Percentiles rank a stretch among this genome's conserved stretches.
These are phyloP conservation scores for Dioszegia aurantiaca DNA, from an alignment of 768 basidiomycete genomes.

Conservation along the genomic window DNA sequence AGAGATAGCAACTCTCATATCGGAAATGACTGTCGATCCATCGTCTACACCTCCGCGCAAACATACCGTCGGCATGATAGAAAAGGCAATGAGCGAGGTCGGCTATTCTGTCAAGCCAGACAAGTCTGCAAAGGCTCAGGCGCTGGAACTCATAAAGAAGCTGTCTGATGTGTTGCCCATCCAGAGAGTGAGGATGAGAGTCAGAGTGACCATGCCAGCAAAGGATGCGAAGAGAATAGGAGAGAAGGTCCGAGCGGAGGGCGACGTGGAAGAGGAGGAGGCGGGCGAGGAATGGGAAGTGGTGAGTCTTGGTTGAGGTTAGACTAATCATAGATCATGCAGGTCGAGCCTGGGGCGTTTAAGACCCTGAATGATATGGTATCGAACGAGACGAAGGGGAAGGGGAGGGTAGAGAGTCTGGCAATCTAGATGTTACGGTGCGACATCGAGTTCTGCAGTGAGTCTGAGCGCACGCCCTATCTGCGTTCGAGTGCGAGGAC, in stretches of 20 bases:
- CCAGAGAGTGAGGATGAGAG: conserved; percentile 86
- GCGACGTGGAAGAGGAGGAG: conserved; percentile 80
- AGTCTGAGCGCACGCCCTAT: no score
- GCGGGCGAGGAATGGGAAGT: conserved; percentile 77
- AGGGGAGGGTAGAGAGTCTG: conserved; percentile 72
- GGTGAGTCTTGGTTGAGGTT: conserved; percentile 57
- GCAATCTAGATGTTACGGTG: conserved; percentile 42
- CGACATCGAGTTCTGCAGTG: no score
- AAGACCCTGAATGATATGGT: conserved; percentile 81
- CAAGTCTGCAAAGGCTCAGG: conserved; percentile 91
- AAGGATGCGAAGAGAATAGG: conserved; percentile 68
- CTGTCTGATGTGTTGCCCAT: conserved; percentile 63
- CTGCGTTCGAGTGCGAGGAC: no score
- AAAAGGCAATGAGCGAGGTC: conserved; percentile 94
- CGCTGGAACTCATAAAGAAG: conserved; percentile 39
- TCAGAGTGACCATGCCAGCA: conserved; percentile 72
- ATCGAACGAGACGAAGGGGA: conserved; percentile 85
- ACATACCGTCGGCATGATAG: conserved; percentile 91
- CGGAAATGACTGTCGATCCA: conserved; percentile 95
- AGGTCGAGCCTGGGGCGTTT: conserved; percentile 92
- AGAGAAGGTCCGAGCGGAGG: conserved; percentile 68
- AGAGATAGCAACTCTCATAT: conserved; percentile 90
- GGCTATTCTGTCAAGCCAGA: conserved; percentile 84
- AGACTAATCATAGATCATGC: conserved; percentile 63
- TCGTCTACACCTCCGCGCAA: conserved; percentile 67